phyloP scores from a whole-genome alignment of 768 basidiomycete genomes.

The Ephemerocybe angulata region DNA sequence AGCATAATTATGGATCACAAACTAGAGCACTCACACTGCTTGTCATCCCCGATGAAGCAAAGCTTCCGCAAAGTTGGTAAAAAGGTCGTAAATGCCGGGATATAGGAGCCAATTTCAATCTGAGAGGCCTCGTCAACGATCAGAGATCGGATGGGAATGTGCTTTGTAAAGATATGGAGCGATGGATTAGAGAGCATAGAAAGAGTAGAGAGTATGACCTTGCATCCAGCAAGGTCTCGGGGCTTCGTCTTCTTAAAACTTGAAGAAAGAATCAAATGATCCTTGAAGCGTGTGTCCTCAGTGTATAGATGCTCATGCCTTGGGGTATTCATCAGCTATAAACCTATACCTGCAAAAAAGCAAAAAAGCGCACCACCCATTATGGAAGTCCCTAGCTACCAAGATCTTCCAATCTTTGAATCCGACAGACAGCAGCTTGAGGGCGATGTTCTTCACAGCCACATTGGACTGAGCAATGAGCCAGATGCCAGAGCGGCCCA shows the following conservation, averaged over 20 bases:
- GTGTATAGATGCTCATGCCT: slow-evolving; percentile 83
- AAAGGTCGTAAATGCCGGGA: slow-evolving; percentile 38
- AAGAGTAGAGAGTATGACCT: slow-evolving; percentile 72
- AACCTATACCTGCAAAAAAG: slow-evolving; percentile 8
- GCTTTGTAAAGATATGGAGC: slow-evolving; percentile 30
- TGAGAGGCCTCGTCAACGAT: slow-evolving; percentile 68
- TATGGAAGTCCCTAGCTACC: slow-evolving; percentile 66
- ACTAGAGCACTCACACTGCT: slow-evolving; percentile 47
- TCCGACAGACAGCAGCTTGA: slow-evolving; percentile 58
- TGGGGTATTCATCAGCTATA: neutral
- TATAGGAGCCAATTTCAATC: slow-evolving; percentile 56
- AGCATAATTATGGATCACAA: slow-evolving; percentile 8
- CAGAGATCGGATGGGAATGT: slow-evolving; percentile 45
- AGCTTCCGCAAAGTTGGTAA: slow-evolving; percentile 42
- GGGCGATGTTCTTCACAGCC: slow-evolving; percentile 87
- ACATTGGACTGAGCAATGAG: slow-evolving; percentile 83
- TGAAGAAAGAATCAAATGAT: slow-evolving; percentile 52
- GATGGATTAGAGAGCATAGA: slow-evolving; percentile 60
- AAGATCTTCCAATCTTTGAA: slow-evolving; percentile 61
- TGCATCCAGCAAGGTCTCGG: slow-evolving; percentile 32
- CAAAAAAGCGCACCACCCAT: slow-evolving; percentile 49
- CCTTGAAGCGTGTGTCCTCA: slow-evolving; percentile 27
- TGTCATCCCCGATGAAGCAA: slow-evolving; percentile 65
- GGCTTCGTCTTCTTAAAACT: slow-evolving; percentile 24
- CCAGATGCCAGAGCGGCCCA: slow-evolving; percentile 57